These are phyloP conservation scores for Sugiyamaella mastotermitis DNA, from an alignment of 805 yeast genomes.

Conservation along the genomic window DNA sequence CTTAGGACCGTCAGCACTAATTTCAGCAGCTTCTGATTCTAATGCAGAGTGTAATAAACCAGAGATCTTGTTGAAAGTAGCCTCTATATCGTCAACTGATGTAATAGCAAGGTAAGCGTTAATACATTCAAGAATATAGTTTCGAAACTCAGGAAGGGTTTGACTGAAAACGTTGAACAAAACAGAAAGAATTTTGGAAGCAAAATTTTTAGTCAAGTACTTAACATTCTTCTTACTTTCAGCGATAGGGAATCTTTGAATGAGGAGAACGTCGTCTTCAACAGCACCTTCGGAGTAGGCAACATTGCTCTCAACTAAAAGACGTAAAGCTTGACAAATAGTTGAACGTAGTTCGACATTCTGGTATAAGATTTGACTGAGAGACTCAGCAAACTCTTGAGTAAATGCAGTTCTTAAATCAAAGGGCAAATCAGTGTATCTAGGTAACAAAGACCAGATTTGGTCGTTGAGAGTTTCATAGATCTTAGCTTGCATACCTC, in stretches of 20 bases:
- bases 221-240: slow-evolving; percentile 53
- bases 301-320: slow-evolving; percentile 70
- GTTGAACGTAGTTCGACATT: slow-evolving; percentile 68
- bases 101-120: slow-evolving; percentile 73
- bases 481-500: slow-evolving; percentile 67
- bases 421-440: slow-evolving; percentile 78
- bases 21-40: slow-evolving; percentile 44
- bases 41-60: slow-evolving; percentile 67
- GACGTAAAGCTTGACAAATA: slow-evolving; percentile 77
- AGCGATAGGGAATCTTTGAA: slow-evolving; percentile 52
- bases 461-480: slow-evolving; percentile 84
- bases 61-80: slow-evolving; percentile 82
- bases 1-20: slow-evolving; percentile 28
- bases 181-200: slow-evolving; percentile 76
- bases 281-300: slow-evolving; percentile 56
- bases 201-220: slow-evolving; percentile 47
- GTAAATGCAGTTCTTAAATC: slow-evolving; percentile 63
- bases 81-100: slow-evolving; percentile 56
- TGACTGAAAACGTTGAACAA: slow-evolving; percentile 90
- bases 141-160: slow-evolving; percentile 77
- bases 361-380: slow-evolving; percentile 70
- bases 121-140: slow-evolving; percentile 79
- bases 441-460: slow-evolving; percentile 86
- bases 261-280: slow-evolving; percentile 51
- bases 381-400: slow-evolving; percentile 68